Base-by-base conservation (phyloP, 768 basidiomycete species). In the Tephrocybe sp. region DNA sequence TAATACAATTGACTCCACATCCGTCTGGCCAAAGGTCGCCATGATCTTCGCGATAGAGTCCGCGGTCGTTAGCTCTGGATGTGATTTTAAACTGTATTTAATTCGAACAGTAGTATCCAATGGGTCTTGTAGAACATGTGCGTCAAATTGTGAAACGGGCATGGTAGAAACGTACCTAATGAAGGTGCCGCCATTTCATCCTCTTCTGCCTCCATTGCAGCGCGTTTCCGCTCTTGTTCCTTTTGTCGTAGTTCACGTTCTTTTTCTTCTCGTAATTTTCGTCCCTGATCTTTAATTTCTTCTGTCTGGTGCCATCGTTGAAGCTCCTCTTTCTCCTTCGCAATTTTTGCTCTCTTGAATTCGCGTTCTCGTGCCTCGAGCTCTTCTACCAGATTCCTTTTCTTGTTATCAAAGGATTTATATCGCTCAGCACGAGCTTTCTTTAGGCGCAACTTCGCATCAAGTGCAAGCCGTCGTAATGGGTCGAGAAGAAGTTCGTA, bases 401-500 rank as follows among this genome's bases (percentile, higher is more conserved):
- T 77, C 62, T 92, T 92, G 51, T 67, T 73, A 57, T 90, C 87
- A 59, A 79, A 89, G 3, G 75, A 62, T 17, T 87, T 76, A 57
- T 81, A 89, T n/a, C 89, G 80, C 36, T 83, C 79, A 35, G 81
- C 79, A 31, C 82, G 78, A 0, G 89, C 89, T 35, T 79, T 76
- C 51, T 85, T 82, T 2, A 85, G 65, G 36, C 85, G 83, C n/a
- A 87, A 68, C 61, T 87, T 88, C 2, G 89, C 87, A 61, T 93
- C 89, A 48, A 93, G 72, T 0, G 87, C 89, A 36, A 91, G 73
- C 16, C 88, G 82, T 33, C 86, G 82, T 30, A 89, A 68, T 4
- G 90, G 90, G 59, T 92, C 91, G 50, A 92, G 84, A 5, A 93
- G 73, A 1, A 91, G 73, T 63, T 91, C 85, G 59, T 89, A 87